Percentiles rank a stretch among this genome's conserved stretches.
Conservation (phyloP, 2,329 filamentous ascomycete species). For the Xylariomycetidae sp. region DNA sequence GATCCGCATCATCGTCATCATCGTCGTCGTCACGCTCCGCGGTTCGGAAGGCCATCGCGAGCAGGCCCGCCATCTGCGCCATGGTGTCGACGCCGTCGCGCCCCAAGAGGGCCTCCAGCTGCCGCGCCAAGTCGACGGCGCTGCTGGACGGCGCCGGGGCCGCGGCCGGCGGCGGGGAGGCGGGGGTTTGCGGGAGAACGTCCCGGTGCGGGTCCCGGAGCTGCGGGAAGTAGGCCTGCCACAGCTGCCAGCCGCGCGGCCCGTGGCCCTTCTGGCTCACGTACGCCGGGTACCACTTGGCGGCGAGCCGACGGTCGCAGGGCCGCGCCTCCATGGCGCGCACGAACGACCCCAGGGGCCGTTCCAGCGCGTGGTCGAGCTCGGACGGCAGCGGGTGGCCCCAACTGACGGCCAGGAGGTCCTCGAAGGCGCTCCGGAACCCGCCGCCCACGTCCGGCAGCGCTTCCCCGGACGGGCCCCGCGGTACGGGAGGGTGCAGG, state of each 20-base stretch:
- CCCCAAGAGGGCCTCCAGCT: neutral
- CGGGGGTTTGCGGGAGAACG: too few species aligned
- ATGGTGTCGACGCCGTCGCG: neutral
- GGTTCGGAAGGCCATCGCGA: neutral
- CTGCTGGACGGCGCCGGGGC: too few species aligned
- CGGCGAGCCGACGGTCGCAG: slow-evolving; percentile 34
- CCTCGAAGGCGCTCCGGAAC: slow-evolving; percentile 54
- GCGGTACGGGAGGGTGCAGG: slow-evolving; percentile 42
- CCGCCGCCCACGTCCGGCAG: too few species aligned
- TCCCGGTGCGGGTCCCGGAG: too few species aligned
- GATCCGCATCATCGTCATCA: too few species aligned
- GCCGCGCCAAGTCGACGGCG: too few species aligned
- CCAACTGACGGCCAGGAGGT: slow-evolving; percentile 44
- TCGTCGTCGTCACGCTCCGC: neutral
- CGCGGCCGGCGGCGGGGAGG: too few species aligned
- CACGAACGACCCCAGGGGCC: slow-evolving; percentile 11
- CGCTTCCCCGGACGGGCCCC: slow-evolving; percentile 16
- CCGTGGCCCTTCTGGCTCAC: too few species aligned
- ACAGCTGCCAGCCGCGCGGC: too few species aligned
- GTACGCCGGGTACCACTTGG: too few species aligned
- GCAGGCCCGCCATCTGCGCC: neutral
- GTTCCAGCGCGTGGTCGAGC: slow-evolving; percentile 12
- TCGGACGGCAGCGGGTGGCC: slow-evolving; percentile 37
- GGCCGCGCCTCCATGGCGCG: slow-evolving; percentile 31
- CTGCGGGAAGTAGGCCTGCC: slow-evolving; percentile 28